Conservation (phyloP, 176 grass and related monocot genomes). For the Puya raimondii region DNA sequence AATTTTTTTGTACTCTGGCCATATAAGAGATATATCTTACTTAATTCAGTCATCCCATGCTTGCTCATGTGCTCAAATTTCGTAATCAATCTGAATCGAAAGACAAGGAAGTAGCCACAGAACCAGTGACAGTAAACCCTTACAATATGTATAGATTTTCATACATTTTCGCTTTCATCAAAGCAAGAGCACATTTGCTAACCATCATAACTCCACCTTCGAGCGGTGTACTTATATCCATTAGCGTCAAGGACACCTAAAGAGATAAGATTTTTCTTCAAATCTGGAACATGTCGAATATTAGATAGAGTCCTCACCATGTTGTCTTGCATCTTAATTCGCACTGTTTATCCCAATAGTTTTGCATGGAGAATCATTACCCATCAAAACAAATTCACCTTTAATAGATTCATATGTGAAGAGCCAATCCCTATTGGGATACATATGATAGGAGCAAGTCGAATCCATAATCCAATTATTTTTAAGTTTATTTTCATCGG, state of each 20-base stretch:
- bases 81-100: not conserved
- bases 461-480: not conserved
- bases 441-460: not conserved
- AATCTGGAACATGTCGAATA: not conserved
- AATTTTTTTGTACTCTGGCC: not conserved
- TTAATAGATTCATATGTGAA: not conserved
- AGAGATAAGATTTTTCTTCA: not conserved
- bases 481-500: not conserved
- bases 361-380: not conserved
- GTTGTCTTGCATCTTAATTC: not conserved
- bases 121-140: too few species aligned
- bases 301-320: not conserved
- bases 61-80: not conserved
- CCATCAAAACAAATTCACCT: not conserved
- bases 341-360: not conserved
- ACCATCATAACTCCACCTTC: too few species aligned
- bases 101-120: too few species aligned
- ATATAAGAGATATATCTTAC: not conserved
- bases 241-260: not conserved
- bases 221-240: too few species aligned
- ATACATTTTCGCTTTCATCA: too few species aligned
- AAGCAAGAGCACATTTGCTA: too few species aligned
- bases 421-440: not conserved
- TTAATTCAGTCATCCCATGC: not conserved
- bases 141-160: too few species aligned